Evolutionary conservation across 805 yeast species (phyloP).

Genomic region (Kodamaea fukazawae): DNA sequence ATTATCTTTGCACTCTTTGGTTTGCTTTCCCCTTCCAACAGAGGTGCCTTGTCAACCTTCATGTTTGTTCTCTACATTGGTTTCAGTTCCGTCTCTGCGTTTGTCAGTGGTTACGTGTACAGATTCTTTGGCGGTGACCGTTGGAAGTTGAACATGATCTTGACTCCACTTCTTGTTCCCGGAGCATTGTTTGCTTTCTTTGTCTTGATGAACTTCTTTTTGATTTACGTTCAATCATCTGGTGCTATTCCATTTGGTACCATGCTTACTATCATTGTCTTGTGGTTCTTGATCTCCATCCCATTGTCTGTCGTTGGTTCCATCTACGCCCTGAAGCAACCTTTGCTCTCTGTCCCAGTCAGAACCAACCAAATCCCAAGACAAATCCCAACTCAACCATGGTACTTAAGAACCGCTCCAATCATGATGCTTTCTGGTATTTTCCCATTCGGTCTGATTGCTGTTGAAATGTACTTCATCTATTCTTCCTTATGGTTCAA

Average conservation of each 20-base stretch:
- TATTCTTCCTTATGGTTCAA: constrained; percentile 91
- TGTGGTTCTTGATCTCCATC: constrained; percentile 84
- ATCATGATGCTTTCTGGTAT: constrained; percentile 78
- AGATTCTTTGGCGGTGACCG: constrained; percentile 87
- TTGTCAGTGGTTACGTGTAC: constrained; percentile 80
- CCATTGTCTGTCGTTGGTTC: constrained; percentile 89
- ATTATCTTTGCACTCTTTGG: constrained; percentile 85
- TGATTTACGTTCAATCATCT: constrained; percentile 74
- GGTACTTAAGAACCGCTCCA: constrained; percentile 68
- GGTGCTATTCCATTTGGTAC: constrained; percentile 96
- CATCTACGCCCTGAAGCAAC: constrained; percentile 64
- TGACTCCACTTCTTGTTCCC: constrained; percentile 88
- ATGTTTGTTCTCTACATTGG: constrained; percentile 81
- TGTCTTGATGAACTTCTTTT: constrained; percentile 73
- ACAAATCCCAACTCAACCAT: constrained; percentile 90
- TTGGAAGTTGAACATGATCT: constrained; percentile 81
- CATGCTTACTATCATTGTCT: constrained; percentile 69
- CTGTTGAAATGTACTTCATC: constrained; percentile 92
- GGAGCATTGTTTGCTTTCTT: constrained; percentile 64
- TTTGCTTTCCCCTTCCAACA: constrained; percentile 85
- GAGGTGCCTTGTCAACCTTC: constrained; percentile 90
- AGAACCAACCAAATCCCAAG: constrained; percentile 94
- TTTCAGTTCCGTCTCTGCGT: constrained; percentile 82
- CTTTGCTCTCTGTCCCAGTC: constrained; percentile 66
- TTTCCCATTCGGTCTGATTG: constrained; percentile 92